A percentile compares a stretch with the other conserved stretches of the same genome.
Conservation (phyloP, 2,329 filamentous ascomycete genomes). For the Colletotrichum caudatum region DNA sequence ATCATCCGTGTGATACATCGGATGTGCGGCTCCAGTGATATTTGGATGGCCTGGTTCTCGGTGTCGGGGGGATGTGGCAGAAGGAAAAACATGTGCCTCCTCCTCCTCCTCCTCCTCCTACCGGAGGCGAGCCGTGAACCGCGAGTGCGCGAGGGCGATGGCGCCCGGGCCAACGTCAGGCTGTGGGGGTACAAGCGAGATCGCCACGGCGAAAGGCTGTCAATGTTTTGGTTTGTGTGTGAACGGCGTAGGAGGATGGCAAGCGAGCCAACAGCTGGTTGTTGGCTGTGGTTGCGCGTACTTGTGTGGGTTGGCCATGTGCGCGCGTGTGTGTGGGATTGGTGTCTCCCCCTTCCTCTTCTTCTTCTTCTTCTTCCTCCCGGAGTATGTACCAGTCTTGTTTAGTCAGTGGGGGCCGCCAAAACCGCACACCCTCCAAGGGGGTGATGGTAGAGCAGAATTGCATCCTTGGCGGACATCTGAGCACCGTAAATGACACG, state of each 20-base stretch:
- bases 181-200: not conserved
- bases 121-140: constrained; percentile 16
- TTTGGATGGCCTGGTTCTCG: not conserved
- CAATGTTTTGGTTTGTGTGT: constrained; percentile 24
- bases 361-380: not conserved
- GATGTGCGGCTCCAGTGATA: not conserved
- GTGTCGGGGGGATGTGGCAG: constrained; percentile 5
- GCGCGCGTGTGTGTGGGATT: constrained; percentile 4
- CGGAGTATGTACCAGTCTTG: constrained; percentile 20
- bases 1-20: not conserved
- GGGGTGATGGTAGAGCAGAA: constrained; percentile 18
- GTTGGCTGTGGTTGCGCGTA: constrained; percentile 1
- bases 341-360: not conserved
- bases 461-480: not conserved
- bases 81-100: constrained; percentile 3
- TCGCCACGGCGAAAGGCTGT: constrained; percentile 12
- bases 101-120: not conserved
- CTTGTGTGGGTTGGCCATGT: not conserved
- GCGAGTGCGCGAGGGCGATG: not conserved
- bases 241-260: constrained; percentile 15
- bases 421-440: not conserved
- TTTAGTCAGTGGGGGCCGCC: constrained; percentile 18
- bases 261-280: not conserved
- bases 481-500: constrained; percentile 29
- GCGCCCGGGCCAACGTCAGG: not conserved